Conservation (phyloP, 2,329 filamentous ascomycete species). For the Aspergillus luchuensis region DNA sequence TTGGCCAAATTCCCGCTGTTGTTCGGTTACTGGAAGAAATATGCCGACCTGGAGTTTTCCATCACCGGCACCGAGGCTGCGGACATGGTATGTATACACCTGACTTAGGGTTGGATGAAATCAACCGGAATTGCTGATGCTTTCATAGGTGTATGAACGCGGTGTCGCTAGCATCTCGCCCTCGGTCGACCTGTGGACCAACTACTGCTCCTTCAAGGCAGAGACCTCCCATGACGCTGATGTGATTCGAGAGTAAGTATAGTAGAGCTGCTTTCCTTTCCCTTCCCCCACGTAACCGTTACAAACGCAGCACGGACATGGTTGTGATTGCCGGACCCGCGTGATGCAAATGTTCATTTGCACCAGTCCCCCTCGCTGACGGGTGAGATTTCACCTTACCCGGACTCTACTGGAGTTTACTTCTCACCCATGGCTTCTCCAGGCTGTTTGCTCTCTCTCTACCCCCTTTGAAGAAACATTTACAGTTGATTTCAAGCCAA, state of each 20-base stretch:
- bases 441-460: slow-evolving; percentile 48
- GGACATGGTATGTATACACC: slow-evolving; percentile 71
- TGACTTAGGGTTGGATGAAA: slow-evolving; percentile 5
- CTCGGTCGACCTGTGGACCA: slow-evolving; percentile 95
- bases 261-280: slow-evolving; percentile 58
- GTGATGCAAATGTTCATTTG: slow-evolving; percentile 38
- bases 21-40: slow-evolving; percentile 99
- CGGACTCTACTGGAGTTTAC: slow-evolving; percentile 47
- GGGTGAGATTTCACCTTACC: slow-evolving; percentile 69
- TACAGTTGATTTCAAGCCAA: slow-evolving; percentile 29
- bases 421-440: slow-evolving; percentile 56
- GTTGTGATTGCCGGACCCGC: slow-evolving; percentile 40
- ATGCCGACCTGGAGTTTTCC: slow-evolving; percentile 95
- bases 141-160: slow-evolving; percentile 80
- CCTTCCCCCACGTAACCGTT: slow-evolving; percentile 58
- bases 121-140: slow-evolving; percentile 1
- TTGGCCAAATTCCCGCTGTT: slow-evolving; percentile 92
- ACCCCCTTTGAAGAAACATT: slow-evolving; percentile 34
- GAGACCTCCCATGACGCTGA: slow-evolving; percentile 94
- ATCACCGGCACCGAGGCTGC: slow-evolving; percentile 96
- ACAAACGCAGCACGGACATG: slow-evolving; percentile 44
- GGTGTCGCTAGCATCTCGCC: slow-evolving; percentile 90
- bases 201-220: slow-evolving; percentile 97
- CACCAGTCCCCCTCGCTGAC: slow-evolving; percentile 46
- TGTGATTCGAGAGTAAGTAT: slow-evolving; percentile 99